Base-by-base conservation (phyloP, 306 rosid genomes). In the Lathyrus tuberosus region DNA sequence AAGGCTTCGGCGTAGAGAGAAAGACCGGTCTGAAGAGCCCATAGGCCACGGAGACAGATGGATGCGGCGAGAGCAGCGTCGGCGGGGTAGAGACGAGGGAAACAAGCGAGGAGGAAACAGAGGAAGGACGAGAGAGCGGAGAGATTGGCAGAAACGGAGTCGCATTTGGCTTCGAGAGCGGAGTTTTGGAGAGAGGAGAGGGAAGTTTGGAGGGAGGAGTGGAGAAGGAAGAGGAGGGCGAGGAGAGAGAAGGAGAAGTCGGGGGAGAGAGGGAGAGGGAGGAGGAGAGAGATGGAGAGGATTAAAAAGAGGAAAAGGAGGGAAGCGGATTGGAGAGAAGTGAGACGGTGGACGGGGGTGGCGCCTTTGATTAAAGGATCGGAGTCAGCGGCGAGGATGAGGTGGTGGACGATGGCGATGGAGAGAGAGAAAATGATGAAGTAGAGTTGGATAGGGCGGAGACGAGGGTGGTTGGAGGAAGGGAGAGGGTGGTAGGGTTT, bases 11-110 rank as follows among this genome's bases (percentile, higher is more conserved):
- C 97, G 61, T 91, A 77, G 9, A 94, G 96, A 13, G 97, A 83
- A 31, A 94, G 85, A 0, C 99, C 99, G 0, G 89, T 88, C 62
- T 94, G 99, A 2, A 94, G 75, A 1, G 74, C 80, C 99, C 99
- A 94, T 0, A 94, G 83, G 1, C 95, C 97, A 44, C 83, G 95
- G 48, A 94, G 86, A 80, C 83, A 83, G 53, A 94, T 10, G 1
- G 84, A 12, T 0, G 85, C 95, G 8, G 86, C 84, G 65, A 94
- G 76, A 1, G 82, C 89, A 1, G 71, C 75, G 22, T 94, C 99
- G 1, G 95, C 97, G 14, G 85, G 82, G 63, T 85, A 94, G 10
- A 88, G 86, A 63, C 85, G 84, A 4, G 97, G 92, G 65, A 78
- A 78, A 64, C 77, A 75, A 6, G 92, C 91, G 4, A 94, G 86